Base-by-base conservation (phyloP, 305 asterid species). In the Lippia alba region DNA sequence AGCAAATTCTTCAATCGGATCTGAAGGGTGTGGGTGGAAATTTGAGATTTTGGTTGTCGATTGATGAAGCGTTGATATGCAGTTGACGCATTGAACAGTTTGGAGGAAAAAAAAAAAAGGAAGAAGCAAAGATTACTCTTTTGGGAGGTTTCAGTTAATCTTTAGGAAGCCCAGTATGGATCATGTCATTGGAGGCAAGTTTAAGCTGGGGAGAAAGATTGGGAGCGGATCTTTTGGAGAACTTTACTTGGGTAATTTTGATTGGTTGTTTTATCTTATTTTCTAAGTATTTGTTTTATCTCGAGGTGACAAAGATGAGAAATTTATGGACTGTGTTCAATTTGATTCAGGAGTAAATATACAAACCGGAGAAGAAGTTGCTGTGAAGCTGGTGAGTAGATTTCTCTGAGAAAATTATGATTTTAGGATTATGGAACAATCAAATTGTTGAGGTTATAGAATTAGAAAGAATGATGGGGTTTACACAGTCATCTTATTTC, bases 191-290 rank as follows among this genome's bases (percentile, higher is more conserved):
- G 96, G 97, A 76, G 90, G 89, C 54, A 93, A 91, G 90, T 93
- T 84, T 81, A 93, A 86, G 89, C 84, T 93, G 61, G 91, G 97
- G 60, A 85, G 93, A 61, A 92, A 92, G 95, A 92, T 92, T 78
- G 98, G 98, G 14, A 85, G 95, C 69, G 96, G 98, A 87, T 92
- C 97, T 61, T 92, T 92, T 78, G 98, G 97, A 75, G 98, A 92
- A 84, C 96, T 92, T 61, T 92, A 83, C 81, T 76, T 90, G 86
- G 98, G 97, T 89, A 87, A 68, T 56, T 30, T 76, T 66, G 6
- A 41, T 50, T 34, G 55, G 60, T 24, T 36, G 48, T 56, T 79
- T 70, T 41, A 12, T 45, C 49, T 5, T 56, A 39, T 44, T 11
- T 34, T 24, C 67, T 54, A 10, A 33, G 65, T 49, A 3, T 20